phyloP scores from a whole-genome alignment of 305 asterid genomes.

The Petunia hybrid region DNA sequence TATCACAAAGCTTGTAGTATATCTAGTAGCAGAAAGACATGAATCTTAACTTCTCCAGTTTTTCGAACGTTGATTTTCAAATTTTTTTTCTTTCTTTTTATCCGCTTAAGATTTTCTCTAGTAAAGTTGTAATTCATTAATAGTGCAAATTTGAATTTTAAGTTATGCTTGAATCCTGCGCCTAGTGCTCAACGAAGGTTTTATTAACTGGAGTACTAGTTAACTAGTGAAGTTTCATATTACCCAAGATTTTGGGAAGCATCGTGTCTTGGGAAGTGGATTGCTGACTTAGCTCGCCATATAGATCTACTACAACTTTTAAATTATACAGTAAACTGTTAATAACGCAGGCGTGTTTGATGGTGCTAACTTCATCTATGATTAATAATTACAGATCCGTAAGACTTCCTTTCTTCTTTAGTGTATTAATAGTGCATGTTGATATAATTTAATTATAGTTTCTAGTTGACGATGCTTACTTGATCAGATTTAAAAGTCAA shows the following conservation, averaged over 20 bases:
- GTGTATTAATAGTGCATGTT: too few species aligned
- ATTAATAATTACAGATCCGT: not conserved
- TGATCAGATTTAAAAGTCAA: not conserved
- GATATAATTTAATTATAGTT: too few species aligned
- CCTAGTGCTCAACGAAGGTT: not conserved
- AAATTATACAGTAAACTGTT: not conserved
- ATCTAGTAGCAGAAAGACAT: too few species aligned
- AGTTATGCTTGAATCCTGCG: constrained; percentile 5
- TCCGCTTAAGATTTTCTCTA: not conserved
- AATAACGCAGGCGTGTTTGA: not conserved
- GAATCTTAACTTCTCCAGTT: not conserved
- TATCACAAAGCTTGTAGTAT: too few species aligned
- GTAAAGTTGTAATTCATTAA: not conserved
- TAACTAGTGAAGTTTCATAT: not conserved
- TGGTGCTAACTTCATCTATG: not conserved
- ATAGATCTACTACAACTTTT: not conserved
- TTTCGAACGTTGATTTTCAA: not conserved
- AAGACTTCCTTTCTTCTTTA: too few species aligned
- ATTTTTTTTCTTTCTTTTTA: not conserved
- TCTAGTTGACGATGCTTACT: too few species aligned
- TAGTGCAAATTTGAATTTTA: not conserved
- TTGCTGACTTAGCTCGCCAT: not conserved
- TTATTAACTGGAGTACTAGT: not conserved
- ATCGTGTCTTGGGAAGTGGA: not conserved
- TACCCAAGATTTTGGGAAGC: not conserved